Evolutionary conservation across 2,329 filamentous ascomycete species (phyloP).

Genomic region (Anisogramma anomala): DNA sequence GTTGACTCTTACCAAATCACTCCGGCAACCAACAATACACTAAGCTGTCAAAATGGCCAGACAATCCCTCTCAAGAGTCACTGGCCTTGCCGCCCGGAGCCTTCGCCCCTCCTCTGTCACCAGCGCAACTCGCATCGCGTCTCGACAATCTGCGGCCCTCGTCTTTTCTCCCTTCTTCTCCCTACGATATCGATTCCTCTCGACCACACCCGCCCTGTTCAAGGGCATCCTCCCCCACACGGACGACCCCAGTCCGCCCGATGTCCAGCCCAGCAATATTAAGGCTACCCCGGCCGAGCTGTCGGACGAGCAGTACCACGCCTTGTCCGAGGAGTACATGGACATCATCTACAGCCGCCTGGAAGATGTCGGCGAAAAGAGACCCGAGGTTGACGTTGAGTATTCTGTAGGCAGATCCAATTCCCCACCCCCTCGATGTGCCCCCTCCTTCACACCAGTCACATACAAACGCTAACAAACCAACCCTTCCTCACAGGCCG

Average conservation of each 20-base stretch:
- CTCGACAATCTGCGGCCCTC: not conserved
- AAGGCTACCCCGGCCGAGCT: constrained; percentile 46
- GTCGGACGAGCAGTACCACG: constrained; percentile 61
- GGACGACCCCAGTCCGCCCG: constrained; percentile 37
- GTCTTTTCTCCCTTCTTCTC: not conserved
- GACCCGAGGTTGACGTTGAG: constrained; percentile 74
- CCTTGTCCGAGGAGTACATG: constrained; percentile 65
- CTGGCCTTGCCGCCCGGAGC: constrained; percentile 6
- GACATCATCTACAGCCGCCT: constrained; percentile 44
- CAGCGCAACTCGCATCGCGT: constrained; percentile 5
- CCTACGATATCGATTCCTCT: constrained; percentile 17
- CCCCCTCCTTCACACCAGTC: not conserved
- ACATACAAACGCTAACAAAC: constrained; percentile 5
- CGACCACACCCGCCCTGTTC: constrained; percentile 22
- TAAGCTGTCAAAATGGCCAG: constrained; percentile 6
- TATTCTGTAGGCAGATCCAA: constrained; percentile 59
- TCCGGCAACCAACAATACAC: not conserved
- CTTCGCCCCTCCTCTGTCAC: constrained; percentile 5
- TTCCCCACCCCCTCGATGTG: not conserved
- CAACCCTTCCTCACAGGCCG: constrained; percentile 45
- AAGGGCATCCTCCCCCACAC: constrained; percentile 51
- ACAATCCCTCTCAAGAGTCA: constrained; percentile 10
- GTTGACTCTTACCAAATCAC: not conserved
- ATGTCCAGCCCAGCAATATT: constrained; percentile 24
- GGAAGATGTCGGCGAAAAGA: constrained; percentile 63